Evolutionary conservation across 129 eudicot species (phyloP), one percentile per base, ranked within the genome.

Genomic region (Solidago caesia): DNA sequence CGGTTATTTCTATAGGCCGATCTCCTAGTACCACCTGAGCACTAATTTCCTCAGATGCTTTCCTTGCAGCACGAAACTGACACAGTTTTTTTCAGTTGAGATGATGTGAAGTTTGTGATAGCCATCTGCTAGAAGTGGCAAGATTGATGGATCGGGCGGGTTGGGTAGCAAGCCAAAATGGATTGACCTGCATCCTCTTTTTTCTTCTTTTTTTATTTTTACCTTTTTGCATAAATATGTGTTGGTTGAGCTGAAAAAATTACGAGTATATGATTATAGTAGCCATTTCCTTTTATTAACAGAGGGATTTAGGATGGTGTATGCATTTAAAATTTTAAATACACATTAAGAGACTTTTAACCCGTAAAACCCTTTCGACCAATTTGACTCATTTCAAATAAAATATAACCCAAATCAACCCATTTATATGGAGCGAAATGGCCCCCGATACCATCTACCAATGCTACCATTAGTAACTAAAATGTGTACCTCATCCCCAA

Each of bases 1-100:
- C 99, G 55, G 97, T 94, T 72, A 94, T 91, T 79, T 91, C 99
- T 14, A 94, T 87, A 7, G 96, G 98, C 27, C 99, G 96, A 78
- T 94, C 97, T 11, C 97, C 99, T 77, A 94, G 67, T 33, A 94
- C 97, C 52, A 91, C 84, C 66, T 94, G 99, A 48, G 96, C 97
- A 74, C 87, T 91, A 71, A 91, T 73, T 84, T 88, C 99, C 80
- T 94, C 97, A 41, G 96, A 79, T 16, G 84, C 87, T 79, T 75
- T 89, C 60, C 96, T 75, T 75, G 99, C 99, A 67, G 92, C 97
- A 56, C 94, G 91, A 89, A 94, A 91, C 99, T 94, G 81, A 41
- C 52, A 59, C 6, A 52, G 67, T 15, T 0, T 27, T 68, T 39
- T 44, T 70, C 25, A 45, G 26, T 13, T 29, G 8, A 64, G 44